Percentiles rank a stretch among this genome's conserved stretches.
Conservation (phyloP, 352 stramenopile genomes). For the Pythium aquatile region DNA sequence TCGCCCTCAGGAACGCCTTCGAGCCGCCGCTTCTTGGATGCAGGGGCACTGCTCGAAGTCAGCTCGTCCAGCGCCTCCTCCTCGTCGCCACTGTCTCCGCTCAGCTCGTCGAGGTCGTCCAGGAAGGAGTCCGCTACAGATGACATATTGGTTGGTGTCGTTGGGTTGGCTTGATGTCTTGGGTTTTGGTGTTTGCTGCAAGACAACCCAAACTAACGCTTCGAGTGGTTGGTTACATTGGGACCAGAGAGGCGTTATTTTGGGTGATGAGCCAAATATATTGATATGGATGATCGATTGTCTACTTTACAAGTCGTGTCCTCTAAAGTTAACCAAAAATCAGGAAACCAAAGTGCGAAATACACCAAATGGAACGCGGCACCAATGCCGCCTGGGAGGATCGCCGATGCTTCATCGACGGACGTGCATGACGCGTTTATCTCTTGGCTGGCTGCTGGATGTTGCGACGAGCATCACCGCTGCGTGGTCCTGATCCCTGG, state of each 20-base stretch:
- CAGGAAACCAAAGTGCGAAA: slow-evolving; percentile 13
- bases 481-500: slow-evolving; percentile 14
- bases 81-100: slow-evolving; percentile 75
- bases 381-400: neutral
- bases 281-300: slow-evolving; percentile 22
- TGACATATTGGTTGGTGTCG: slow-evolving; percentile 48
- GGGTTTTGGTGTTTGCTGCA: neutral
- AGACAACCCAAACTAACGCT: slow-evolving; percentile 3
- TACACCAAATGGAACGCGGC: slow-evolving; percentile 6
- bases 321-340: slow-evolving; percentile 29
- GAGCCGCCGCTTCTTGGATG: slow-evolving; percentile 23
- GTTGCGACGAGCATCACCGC: slow-evolving; percentile 14
- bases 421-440: slow-evolving; percentile 5
- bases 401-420: neutral
- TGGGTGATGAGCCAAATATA: neutral
- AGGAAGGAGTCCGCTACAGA: slow-evolving; percentile 88
- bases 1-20: slow-evolving; percentile 17
- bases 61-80: slow-evolving; percentile 35
- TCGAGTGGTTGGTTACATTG: neutral
- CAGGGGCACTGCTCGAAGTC: neutral
- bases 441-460: slow-evolving; percentile 27
- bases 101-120: slow-evolving; percentile 88
- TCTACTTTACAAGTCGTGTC: slow-evolving; percentile 25
- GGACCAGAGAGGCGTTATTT: neutral
- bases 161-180: slow-evolving; percentile 8